Evolutionary conservation across 1,284 basidiomycete genomes (phyloP), one percentile per base, ranked within the genome.

Genomic region (Fistulina hepatica): DNA sequence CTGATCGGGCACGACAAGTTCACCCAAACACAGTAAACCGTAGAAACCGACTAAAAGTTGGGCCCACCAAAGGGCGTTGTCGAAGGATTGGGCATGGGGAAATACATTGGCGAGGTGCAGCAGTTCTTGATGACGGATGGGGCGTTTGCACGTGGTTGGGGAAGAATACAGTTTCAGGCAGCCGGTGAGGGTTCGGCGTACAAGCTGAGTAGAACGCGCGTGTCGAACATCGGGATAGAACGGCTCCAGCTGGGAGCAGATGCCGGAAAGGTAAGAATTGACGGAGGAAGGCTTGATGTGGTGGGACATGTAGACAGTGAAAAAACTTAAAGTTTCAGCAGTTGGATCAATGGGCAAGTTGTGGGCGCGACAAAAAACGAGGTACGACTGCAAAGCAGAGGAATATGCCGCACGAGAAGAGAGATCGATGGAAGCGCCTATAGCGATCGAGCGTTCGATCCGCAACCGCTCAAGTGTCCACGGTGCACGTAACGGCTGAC

Each of bases 201-300:
- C 34, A n/a, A 68, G 44, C 0, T 24, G 42, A 4, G 44, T 48
- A 1, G 33, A 25, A 0, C 60, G 51, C 4, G 33, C 28, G 0
- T 36, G 21, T 3, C 55, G 49, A 6, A 67, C 43, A 2, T 57
- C n/a, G 0, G 63, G 65, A 42, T 51, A 69, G 22, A 49, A 46
- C 1, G 52, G 35, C 37, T 65, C 59, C 3, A 69, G 58, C 17
- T 56, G 37, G 28, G 52, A 53, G 37, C 53, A 53, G n/a, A 67
- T 64, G 0, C 65, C 62, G 0, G 62, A 63, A 0, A 68, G 56
- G 48, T 68, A 69, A 2, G 51, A 44, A 6, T 48, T 39, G 3
- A 65, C 59, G 0, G 65, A 65, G 2, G 20, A 10, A 1, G 60
- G 59, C 13, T 54, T 39, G 49, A 70, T 66, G 23, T 61, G 51